These are phyloP conservation scores for Enterospora canceri DNA, from an alignment of 371 early-diverging fungal genomes.

Conservation along the genomic window DNA sequence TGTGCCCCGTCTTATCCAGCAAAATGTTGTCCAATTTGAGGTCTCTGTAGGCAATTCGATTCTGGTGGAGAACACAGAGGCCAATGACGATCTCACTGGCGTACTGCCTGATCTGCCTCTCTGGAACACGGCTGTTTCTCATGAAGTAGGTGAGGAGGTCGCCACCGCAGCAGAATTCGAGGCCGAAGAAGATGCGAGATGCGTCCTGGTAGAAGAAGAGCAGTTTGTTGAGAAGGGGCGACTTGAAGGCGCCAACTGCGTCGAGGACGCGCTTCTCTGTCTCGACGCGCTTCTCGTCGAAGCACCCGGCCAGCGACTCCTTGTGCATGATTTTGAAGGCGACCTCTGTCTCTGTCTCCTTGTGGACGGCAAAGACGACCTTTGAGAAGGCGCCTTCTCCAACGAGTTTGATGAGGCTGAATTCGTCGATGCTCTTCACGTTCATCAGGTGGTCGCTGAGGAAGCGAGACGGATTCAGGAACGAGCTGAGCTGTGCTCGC, in stretches of 20 bases:
- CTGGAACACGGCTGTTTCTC: constrained; percentile 66
- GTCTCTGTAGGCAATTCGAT: constrained; percentile 91
- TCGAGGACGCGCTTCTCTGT: constrained; percentile 79
- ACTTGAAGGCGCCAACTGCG: constrained; percentile 65
- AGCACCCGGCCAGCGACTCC: constrained; percentile 72
- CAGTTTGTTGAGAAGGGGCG: constrained; percentile 66
- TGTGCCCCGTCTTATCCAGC: constrained; percentile 67
- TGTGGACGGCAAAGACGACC: constrained; percentile 81
- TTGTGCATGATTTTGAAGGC: constrained; percentile 94
- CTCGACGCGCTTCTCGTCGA: constrained; percentile 70
- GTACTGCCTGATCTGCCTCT: constrained; percentile 85
- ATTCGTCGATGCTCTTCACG: constrained; percentile 64
- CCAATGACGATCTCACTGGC: constrained; percentile 87
- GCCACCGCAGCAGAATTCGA: constrained; percentile 61
- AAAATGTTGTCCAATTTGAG: constrained; percentile 85
- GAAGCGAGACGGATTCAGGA: constrained; percentile 21
- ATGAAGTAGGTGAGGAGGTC: constrained; percentile 93
- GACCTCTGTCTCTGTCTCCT: constrained; percentile 61
- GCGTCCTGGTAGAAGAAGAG: constrained; percentile 49
- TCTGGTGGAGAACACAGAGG: constrained; percentile 76
- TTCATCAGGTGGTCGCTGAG: constrained; percentile 1
- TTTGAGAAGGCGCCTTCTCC: constrained; percentile 93
- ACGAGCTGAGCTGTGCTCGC: constrained; percentile 33
- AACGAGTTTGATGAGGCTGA: constrained; percentile 72
- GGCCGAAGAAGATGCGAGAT: constrained; percentile 45